Evolutionary conservation across 495 filamentous ascomycete genomes (phyloP), one percentile per base, ranked within the genome.

Genomic region (Beverwykella pulmonaria): DNA sequence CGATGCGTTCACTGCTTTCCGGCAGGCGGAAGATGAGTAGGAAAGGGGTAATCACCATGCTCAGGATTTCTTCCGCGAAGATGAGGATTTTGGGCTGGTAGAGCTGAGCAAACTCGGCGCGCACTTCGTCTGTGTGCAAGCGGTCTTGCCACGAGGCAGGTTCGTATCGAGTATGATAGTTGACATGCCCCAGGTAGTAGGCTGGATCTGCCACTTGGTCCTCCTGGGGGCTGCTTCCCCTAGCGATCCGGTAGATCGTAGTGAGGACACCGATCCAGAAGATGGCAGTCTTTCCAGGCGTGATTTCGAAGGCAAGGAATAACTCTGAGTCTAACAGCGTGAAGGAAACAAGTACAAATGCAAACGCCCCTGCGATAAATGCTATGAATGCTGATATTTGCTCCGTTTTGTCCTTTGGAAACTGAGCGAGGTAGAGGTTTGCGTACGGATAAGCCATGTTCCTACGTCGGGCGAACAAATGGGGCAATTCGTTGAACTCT

Each of bases 381-480:
- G 92, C 87, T 20, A 97, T 83, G 57, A 96, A 96, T 47, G 87
- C 83, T 26, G 89, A 89, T 27, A 91, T 68, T 74, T 96, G 91
- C 26, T 91, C 86, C 0, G 88, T 92, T 76, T 97, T 97, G 74
- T 91, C 88, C 77, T 97, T 98, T 2, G 94, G 94, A 63, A 98
- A 98, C 63, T 97, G 94, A 54, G 97, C 91, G 29, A 98, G 83
- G 71, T 98, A 98, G 39, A 90, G 88, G 52, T 88, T 90, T 1
- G 94, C 94, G 73, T 89, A 97, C 0, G 93, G 93, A 70, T 93
- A 92, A 6, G 95, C 97, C 90, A 97, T 94, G 69, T 96, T 92
- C 58, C 90, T 82, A 14, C 94, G 87, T 61, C 92, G 89, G 65
- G 92, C 84, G 71, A 97, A 98, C 1, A 98, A 80, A 79, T 98